Conservation (phyloP, 805 yeast species). For the Monosporozyma aerobia region DNA sequence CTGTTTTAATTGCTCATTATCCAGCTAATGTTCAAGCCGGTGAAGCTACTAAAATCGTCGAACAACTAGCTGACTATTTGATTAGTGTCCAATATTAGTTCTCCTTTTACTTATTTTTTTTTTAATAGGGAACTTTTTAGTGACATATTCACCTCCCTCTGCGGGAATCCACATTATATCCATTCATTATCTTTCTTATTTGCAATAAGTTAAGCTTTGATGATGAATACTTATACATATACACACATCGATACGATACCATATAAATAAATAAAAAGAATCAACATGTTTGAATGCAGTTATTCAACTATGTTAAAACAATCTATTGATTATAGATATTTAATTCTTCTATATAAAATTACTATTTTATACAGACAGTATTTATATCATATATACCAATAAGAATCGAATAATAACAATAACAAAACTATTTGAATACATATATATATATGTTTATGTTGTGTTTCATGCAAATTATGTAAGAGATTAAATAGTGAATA, state of each 20-base stretch:
- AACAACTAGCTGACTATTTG: slow-evolving; percentile 90
- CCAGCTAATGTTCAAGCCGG: slow-evolving; percentile 87
- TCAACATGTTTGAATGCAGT: neutral
- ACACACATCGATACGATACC: neutral
- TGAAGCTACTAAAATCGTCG: slow-evolving; percentile 90
- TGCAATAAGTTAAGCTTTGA: neutral
- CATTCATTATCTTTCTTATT: neutral
- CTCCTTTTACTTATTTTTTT: neutral
- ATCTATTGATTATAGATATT: neutral
- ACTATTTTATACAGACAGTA: neutral
- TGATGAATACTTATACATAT: neutral
- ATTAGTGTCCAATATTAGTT: slow-evolving; percentile 71
- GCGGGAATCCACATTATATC: neutral
- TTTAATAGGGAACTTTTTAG: neutral
- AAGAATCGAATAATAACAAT: neutral
- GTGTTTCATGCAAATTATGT: neutral
- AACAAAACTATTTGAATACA: neutral
- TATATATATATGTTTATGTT: neutral
- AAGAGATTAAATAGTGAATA: neutral
- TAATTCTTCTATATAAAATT: neutral
- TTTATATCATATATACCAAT: neutral
- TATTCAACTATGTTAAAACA: neutral
- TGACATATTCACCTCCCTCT: neutral
- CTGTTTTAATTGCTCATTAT: slow-evolving; percentile 88
- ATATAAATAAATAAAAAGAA: neutral